Percentiles rank a stretch among this genome's conserved stretches.
These are phyloP conservation scores for Populus hybrid DNA, from an alignment of 441 rosid genomes.

Conservation along the genomic window DNA sequence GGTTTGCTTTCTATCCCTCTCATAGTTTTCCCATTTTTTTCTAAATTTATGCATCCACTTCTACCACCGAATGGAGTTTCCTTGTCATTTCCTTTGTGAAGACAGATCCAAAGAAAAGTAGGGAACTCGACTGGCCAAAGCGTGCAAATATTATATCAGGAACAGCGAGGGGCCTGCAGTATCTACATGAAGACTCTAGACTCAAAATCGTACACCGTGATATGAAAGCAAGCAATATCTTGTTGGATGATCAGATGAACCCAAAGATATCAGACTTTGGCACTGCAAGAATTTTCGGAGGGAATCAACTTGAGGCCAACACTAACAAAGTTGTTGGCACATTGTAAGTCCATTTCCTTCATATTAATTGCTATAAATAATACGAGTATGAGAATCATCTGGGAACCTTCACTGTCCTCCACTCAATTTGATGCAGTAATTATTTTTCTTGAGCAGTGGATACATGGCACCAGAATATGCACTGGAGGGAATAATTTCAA, in stretches of 20 bases:
- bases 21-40: not conserved
- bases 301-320: constrained; percentile 41
- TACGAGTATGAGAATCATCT: not conserved
- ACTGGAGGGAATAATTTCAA: constrained; percentile 37
- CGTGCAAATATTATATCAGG: constrained; percentile 39
- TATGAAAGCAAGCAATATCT: constrained; percentile 49
- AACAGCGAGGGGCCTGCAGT: constrained; percentile 47
- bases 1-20: constrained; percentile 20
- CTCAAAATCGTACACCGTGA: constrained; percentile 50
- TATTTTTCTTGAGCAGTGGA: constrained; percentile 29
- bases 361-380: not conserved
- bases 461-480: constrained; percentile 27
- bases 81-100: not conserved
- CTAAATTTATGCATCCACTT: not conserved
- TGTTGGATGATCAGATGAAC: constrained; percentile 44
- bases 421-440: not conserved
- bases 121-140: constrained; percentile 32
- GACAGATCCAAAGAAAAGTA: constrained; percentile 29
- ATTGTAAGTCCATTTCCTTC: constrained; percentile 29
- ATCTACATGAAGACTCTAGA: constrained; percentile 48
- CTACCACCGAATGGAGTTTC: not conserved
- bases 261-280: constrained; percentile 63
- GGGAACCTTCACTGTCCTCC: not conserved
- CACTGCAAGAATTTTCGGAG: constrained; percentile 48
- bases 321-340: constrained; percentile 53